Conservation (phyloP, 768 basidiomycete species). For the Grammothele lineata region DNA sequence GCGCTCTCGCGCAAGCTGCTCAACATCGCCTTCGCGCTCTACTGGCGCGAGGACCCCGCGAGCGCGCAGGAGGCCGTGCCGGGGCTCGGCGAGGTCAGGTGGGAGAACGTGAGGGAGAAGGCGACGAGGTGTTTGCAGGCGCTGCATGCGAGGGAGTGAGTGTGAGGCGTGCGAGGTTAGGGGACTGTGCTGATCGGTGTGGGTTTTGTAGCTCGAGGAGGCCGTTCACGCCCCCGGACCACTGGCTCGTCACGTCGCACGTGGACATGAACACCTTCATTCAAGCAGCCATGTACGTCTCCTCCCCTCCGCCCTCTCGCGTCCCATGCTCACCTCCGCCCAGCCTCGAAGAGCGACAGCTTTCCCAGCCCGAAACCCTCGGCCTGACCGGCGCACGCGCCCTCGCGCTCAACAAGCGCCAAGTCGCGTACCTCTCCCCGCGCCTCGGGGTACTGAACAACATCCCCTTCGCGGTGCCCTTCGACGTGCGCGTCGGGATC, state of each 20-base stretch:
- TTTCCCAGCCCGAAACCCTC: slow-evolving; percentile 25
- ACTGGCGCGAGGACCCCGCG: slow-evolving; percentile 54
- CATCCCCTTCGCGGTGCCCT: slow-evolving; percentile 93
- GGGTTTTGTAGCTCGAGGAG: slow-evolving; percentile 84
- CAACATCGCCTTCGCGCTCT: slow-evolving; percentile 80
- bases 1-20: slow-evolving; percentile 74
- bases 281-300: slow-evolving; percentile 76
- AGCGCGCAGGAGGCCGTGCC: slow-evolving; percentile 38
- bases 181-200: too few relatives aligned
- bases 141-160: slow-evolving; percentile 88
- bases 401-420: slow-evolving; percentile 51
- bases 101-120: slow-evolving; percentile 70
- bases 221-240: slow-evolving; percentile 75
- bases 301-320: background rate
- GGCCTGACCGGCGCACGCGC: slow-evolving; percentile 16
- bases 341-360: slow-evolving; percentile 65
- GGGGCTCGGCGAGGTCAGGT: slow-evolving; percentile 39
- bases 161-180: too few relatives aligned
- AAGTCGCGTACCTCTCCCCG: slow-evolving; percentile 73
- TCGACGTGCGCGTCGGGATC: slow-evolving; percentile 84
- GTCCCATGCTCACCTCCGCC: background rate
- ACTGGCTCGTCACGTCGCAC: slow-evolving; percentile 73
- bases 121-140: slow-evolving; percentile 75
- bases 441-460: slow-evolving; percentile 90
- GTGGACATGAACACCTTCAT: slow-evolving; percentile 71